Conservation (phyloP, 108 stramenopile genomes). For the Pseudonitzschia multistriata region DNA sequence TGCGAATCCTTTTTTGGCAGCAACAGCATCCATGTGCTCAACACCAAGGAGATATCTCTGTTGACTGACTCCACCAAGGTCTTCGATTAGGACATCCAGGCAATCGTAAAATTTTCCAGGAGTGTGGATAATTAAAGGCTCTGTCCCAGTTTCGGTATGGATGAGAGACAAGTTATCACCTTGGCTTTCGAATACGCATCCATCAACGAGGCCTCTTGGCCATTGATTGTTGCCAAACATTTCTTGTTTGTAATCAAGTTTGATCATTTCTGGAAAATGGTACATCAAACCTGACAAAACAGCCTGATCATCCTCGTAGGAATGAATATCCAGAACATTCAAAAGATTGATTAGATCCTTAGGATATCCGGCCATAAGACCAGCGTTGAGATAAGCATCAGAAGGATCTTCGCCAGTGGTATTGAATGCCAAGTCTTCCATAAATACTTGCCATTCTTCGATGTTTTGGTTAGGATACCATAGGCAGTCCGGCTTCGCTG, state of each 20-base stretch:
- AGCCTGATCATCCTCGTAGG: conserved; percentile 28
- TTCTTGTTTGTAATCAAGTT: conserved; percentile 24
- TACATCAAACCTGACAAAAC: conserved; percentile 19
- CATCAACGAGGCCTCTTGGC: conserved; percentile 25
- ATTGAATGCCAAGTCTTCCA: conserved; percentile 13
- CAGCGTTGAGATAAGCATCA: conserved; percentile 21
- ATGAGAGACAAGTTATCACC: not conserved
- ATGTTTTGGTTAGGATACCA: conserved; percentile 12
- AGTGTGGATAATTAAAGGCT: conserved; percentile 20
- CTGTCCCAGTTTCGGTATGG: conserved; percentile 18
- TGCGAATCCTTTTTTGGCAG: not conserved
- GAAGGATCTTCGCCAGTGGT: not conserved
- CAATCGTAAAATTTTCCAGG: conserved; percentile 34
- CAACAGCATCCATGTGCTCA: conserved; percentile 1
- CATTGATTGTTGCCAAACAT: conserved; percentile 27
- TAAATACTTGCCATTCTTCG: conserved; percentile 17
- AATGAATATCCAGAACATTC: conserved; percentile 9
- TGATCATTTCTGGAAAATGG: conserved; percentile 17
- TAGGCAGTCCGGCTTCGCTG: not conserved
- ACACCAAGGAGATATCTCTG: conserved; percentile 13
- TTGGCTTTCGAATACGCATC: conserved; percentile 19
- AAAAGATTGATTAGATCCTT: conserved; percentile 19
- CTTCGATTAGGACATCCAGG: conserved; percentile 22
- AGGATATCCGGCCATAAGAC: conserved; percentile 22
- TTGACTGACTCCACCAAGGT: conserved; percentile 24